phyloP scores from a whole-genome alignment of 2,329 filamentous ascomycete genomes.

The Ploettnerulaceae sp. region DNA sequence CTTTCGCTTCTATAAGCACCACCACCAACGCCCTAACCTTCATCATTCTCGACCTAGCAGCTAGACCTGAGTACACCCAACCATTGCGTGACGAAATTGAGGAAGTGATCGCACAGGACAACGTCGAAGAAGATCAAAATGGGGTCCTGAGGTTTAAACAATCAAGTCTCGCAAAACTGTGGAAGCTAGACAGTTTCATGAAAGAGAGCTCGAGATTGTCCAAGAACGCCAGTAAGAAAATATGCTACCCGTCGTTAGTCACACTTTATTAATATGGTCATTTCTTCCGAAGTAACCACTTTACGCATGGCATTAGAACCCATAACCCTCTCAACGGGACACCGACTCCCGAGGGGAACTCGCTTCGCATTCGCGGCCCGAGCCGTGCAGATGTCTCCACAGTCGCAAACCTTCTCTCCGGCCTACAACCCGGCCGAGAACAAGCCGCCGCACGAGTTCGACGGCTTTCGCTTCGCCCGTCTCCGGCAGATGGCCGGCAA shows the following conservation, averaged over 20 bases:
- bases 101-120: slow-evolving; percentile 34
- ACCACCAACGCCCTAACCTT: slow-evolving; percentile 44
- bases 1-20: slow-evolving; percentile 49
- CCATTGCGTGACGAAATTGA: slow-evolving; percentile 28
- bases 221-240: slow-evolving; percentile 32
- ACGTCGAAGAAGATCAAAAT: slow-evolving; percentile 47
- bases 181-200: slow-evolving; percentile 39
- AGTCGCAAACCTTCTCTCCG: slow-evolving; percentile 16
- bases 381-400: slow-evolving; percentile 24
- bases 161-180: slow-evolving; percentile 23
- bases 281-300: neutral
- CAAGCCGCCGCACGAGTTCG: slow-evolving; percentile 19
- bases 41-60: slow-evolving; percentile 48
- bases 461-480: slow-evolving; percentile 26
- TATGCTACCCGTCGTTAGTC: too few species aligned
- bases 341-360: slow-evolving; percentile 32
- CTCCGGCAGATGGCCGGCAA: slow-evolving; percentile 22
- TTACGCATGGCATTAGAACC: slow-evolving; percentile 24
- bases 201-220: slow-evolving; percentile 39
- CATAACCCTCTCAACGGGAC: slow-evolving; percentile 35
- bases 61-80: slow-evolving; percentile 41
- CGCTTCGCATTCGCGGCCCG: slow-evolving; percentile 32
- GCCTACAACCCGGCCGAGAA: slow-evolving; percentile 23
- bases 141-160: slow-evolving; percentile 31
- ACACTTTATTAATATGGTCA: too few species aligned